Evolutionary conservation across 2,329 filamentous ascomycete species (phyloP).

Genomic region (Epichloe festucae): DNA sequence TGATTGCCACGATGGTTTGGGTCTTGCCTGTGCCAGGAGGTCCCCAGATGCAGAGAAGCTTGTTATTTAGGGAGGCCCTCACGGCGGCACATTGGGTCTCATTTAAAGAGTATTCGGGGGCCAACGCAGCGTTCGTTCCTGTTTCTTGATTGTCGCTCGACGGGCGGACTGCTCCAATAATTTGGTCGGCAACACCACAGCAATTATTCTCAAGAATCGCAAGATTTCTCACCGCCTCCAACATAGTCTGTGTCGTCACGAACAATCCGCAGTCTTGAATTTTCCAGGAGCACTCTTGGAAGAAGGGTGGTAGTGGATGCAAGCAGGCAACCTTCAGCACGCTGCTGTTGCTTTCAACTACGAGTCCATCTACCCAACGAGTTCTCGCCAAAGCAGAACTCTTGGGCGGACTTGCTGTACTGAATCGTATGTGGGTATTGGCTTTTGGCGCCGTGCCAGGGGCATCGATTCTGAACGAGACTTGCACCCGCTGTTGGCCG

Average conservation of each 20-base stretch:
- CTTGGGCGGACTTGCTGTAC: conserved; percentile 17
- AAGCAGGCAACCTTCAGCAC: conserved; percentile 21
- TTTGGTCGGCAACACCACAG: conserved; percentile 18
- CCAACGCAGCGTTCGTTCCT: not conserved
- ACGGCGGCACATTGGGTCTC: conserved; percentile 4
- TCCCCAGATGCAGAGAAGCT: conserved; percentile 28
- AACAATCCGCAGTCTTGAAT: conserved; percentile 26
- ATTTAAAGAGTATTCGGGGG: not conserved
- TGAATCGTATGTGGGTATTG: conserved; percentile 23
- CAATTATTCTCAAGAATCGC: conserved; percentile 15
- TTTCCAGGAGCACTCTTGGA: conserved; percentile 23
- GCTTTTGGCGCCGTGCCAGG: conserved; percentile 10
- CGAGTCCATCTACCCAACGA: conserved; percentile 26
- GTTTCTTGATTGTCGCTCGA: conserved; percentile 5
- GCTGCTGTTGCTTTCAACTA: conserved; percentile 17
- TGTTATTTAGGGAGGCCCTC: conserved; percentile 12
- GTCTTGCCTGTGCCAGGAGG: conserved; percentile 21
- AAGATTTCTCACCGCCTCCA: conserved; percentile 23
- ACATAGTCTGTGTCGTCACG: conserved; percentile 25
- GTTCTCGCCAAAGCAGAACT: conserved; percentile 16
- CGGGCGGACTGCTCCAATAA: conserved; percentile 4
- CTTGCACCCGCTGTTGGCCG: not conserved
- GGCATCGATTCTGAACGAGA: conserved; percentile 11
- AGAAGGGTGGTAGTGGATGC: conserved; percentile 23
- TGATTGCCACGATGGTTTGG: not conserved